These are phyloP conservation scores for Fabrea salina DNA, from an alignment of 169 alveolate genomes.

Conservation along the genomic window DNA sequence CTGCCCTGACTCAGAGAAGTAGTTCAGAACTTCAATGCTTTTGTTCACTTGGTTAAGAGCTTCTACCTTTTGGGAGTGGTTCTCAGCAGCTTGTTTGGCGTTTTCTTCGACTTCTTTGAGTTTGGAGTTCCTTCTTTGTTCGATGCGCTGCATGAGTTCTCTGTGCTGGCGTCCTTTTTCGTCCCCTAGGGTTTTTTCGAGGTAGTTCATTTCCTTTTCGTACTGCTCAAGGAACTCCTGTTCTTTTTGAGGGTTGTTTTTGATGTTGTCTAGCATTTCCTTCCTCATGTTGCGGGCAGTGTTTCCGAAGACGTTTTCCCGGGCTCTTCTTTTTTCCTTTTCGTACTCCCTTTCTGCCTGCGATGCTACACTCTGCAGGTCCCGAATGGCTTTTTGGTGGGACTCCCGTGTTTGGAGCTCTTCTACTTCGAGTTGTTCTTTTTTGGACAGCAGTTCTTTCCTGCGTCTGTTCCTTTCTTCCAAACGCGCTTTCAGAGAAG, in stretches of 20 bases:
- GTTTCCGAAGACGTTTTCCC: conserved; percentile 14
- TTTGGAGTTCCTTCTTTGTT: neutral
- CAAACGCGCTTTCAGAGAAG: neutral
- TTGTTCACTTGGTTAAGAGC: neutral
- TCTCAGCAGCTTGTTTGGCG: neutral
- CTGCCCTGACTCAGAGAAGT: no score
- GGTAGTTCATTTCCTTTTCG: neutral
- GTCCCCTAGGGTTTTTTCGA: neutral
- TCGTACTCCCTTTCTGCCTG: conserved; percentile 9
- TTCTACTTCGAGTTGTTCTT: conserved; percentile 20
- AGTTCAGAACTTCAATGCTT: neutral
- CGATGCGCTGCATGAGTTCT: neutral
- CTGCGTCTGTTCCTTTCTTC: conserved; percentile 32
- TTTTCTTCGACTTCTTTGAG: neutral
- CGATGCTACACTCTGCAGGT: neutral
- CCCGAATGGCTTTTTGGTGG: neutral
- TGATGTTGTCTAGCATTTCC: neutral
- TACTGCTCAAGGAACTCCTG: neutral
- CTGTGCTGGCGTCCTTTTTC: neutral
- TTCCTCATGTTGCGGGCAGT: conserved; percentile 1
- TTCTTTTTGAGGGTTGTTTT: neutral
- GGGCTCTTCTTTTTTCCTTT: conserved; percentile 7
- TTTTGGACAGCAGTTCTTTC: conserved; percentile 27
- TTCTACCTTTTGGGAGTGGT: neutral
- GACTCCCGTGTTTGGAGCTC: neutral